Percentiles rank a stretch among this genome's conserved stretches.
These are phyloP conservation scores for Ogataea methanolica DNA, from an alignment of 805 yeast genomes.

Conservation along the genomic window DNA sequence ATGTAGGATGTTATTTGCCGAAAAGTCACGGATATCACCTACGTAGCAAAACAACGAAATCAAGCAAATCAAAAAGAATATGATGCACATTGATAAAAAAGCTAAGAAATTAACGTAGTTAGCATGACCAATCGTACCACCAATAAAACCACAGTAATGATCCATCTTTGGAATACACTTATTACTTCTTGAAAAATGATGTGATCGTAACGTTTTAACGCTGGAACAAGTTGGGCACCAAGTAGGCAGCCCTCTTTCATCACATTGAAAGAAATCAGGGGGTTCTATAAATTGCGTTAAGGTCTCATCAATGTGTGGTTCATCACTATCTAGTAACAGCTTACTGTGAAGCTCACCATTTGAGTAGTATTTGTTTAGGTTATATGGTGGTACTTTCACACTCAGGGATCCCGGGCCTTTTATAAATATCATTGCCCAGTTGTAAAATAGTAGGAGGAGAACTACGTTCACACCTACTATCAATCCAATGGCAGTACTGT, in stretches of 20 bases:
- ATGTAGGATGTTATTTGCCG: constrained; percentile 14
- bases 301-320: constrained; percentile 2
- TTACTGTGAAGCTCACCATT: constrained; percentile 11
- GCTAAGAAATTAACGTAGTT: constrained; percentile 61
- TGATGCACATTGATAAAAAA: constrained; percentile 36
- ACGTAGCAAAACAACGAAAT: constrained; percentile 34
- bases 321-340: constrained; percentile 2
- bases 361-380: constrained; percentile 21
- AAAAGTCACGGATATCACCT: constrained; percentile 23
- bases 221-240: constrained; percentile 71
- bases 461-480: constrained; percentile 28
- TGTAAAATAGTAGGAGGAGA: constrained; percentile 18
- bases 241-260: constrained; percentile 65
- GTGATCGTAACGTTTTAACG: constrained; percentile 62
- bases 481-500: constrained; percentile 28
- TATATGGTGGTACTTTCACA: constrained; percentile 33
- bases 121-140: constrained; percentile 60
- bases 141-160: constrained; percentile 80
- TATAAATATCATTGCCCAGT: constrained; percentile 43
- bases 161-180: constrained; percentile 73
- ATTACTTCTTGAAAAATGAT: constrained; percentile 55
- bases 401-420: constrained; percentile 58
- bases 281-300: constrained; percentile 29
- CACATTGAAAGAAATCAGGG: constrained; percentile 65
- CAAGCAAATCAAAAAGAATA: constrained; percentile 35